Percentiles rank a stretch among this genome's conserved stretches.
Conservation (phyloP, 139 green algal genomes). For the Chlorella sorokiniana region DNA sequence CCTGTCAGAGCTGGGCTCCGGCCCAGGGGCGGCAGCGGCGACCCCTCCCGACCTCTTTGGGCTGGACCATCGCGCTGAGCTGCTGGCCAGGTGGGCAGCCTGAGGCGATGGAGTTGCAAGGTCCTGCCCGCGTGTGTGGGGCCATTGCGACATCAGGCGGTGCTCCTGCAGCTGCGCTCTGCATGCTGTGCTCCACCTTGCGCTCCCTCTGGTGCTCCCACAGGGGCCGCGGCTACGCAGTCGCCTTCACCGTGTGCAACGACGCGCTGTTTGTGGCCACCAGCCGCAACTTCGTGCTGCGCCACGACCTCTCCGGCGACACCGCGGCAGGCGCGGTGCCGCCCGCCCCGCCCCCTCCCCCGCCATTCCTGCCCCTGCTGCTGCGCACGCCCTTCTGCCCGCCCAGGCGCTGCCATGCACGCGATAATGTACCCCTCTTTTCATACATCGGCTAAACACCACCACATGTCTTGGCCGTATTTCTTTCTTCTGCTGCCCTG, state of each 20-base stretch:
- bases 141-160: too few species aligned
- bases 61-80: slow-evolving; percentile 38
- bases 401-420: neutral
- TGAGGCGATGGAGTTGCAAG: neutral
- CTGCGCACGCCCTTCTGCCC: too few species aligned
- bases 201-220: neutral
- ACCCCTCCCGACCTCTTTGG: slow-evolving; percentile 23
- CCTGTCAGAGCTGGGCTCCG: neutral
- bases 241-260: slow-evolving; percentile 38
- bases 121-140: too few species aligned
- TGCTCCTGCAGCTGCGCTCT: too few species aligned
- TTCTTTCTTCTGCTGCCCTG: neutral
- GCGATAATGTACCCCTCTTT: neutral
- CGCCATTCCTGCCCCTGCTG: too few species aligned
- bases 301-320: slow-evolving; percentile 66
- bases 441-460: neutral
- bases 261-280: slow-evolving; percentile 80
- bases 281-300: slow-evolving; percentile 70
- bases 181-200: neutral
- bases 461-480: neutral
- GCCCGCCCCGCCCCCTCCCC: too few species aligned
- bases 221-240: slow-evolving; percentile 33
- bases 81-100: slow-evolving; percentile 13
- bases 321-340: slow-evolving; percentile 26
- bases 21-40: neutral